A percentile compares a stretch with the other conserved stretches of the same genome.
Conservation (phyloP, 1,284 basidiomycete species). For the Chiua sp. region DNA sequence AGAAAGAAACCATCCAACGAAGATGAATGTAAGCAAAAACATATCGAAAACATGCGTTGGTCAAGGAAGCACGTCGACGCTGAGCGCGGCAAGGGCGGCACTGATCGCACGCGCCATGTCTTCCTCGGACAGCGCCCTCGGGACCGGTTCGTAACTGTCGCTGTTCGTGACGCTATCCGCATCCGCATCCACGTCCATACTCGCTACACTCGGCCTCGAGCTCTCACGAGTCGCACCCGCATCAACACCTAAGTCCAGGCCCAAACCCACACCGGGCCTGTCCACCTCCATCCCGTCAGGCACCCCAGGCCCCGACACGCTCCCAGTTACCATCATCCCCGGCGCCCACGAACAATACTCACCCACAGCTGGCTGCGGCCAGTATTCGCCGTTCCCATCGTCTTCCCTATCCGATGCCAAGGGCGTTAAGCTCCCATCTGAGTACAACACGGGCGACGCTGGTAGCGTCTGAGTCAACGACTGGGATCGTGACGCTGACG, state of each 20-base stretch:
- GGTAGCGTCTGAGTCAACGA: conserved; percentile 8
- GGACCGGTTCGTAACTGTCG: background rate
- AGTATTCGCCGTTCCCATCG: conserved; percentile 14
- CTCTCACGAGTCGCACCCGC: too few species aligned
- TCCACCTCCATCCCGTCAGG: background rate
- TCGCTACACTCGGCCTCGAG: background rate
- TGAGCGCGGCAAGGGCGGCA: conserved; percentile 27
- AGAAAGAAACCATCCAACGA: background rate
- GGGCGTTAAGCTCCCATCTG: conserved; percentile 19
- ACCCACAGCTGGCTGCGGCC: conserved; percentile 39
- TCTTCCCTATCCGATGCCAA: conserved; percentile 7
- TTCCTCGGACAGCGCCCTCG: conserved; percentile 18
- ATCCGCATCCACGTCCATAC: background rate
- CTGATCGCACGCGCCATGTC: conserved; percentile 29
- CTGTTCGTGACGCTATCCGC: background rate
- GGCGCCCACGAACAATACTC: conserved; percentile 32
- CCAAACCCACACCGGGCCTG: background rate
- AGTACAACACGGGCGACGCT: conserved; percentile 14
- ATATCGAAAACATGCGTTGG: background rate
- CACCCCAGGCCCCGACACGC: too few species aligned
- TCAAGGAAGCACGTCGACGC: background rate
- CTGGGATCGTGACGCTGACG: background rate
- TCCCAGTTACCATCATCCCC: background rate
- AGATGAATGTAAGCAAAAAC: background rate
- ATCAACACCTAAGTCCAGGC: too few species aligned